These are phyloP conservation scores for Pseudoneurospora amorphoporcata DNA, from an alignment of 495 filamentous ascomycete genomes.

Conservation along the genomic window DNA sequence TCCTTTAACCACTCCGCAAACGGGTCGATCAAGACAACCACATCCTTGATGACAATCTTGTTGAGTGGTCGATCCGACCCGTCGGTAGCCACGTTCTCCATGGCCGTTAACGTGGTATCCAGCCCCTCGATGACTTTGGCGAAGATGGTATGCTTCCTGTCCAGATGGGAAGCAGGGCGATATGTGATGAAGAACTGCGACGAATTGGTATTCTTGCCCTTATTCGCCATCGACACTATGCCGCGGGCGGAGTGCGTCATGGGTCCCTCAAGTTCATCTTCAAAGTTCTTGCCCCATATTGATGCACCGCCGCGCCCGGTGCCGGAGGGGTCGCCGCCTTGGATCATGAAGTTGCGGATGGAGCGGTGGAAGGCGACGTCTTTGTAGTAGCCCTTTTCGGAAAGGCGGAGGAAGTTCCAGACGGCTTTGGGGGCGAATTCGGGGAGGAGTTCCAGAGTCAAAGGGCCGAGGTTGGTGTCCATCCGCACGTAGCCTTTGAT, in stretches of 20 bases:
- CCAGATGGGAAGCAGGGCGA: constrained; percentile 68
- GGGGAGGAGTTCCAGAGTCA: constrained; percentile 84
- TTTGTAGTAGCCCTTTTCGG: constrained; percentile 84
- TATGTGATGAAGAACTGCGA: constrained; percentile 95
- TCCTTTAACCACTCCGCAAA: constrained; percentile 85
- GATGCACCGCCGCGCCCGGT: constrained; percentile 80
- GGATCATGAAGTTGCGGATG: constrained; percentile 95
- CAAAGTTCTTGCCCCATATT: constrained; percentile 84
- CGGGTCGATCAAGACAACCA: constrained; percentile 85
- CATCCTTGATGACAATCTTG: constrained; percentile 69
- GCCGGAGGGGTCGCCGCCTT: constrained; percentile 89
- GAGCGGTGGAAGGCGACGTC: constrained; percentile 79
- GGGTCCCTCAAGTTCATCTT: constrained; percentile 88
- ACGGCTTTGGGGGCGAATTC: constrained; percentile 86
- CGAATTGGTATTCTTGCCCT: constrained; percentile 93
- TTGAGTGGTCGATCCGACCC: constrained; percentile 59
- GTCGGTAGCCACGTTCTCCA: constrained; percentile 63
- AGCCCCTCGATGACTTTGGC: constrained; percentile 67
- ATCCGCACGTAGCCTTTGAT: constrained; percentile 83
- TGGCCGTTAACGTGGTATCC: constrained; percentile 51
- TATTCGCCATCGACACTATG: constrained; percentile 90
- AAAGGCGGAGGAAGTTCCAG: constrained; percentile 89
- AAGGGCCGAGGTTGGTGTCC: constrained; percentile 67
- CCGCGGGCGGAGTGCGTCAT: constrained; percentile 69
- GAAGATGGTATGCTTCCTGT: constrained; percentile 95